Evolutionary conservation across 139 green algal species (phyloP).

Genomic region (Limnomonas spitsbergensis): DNA sequence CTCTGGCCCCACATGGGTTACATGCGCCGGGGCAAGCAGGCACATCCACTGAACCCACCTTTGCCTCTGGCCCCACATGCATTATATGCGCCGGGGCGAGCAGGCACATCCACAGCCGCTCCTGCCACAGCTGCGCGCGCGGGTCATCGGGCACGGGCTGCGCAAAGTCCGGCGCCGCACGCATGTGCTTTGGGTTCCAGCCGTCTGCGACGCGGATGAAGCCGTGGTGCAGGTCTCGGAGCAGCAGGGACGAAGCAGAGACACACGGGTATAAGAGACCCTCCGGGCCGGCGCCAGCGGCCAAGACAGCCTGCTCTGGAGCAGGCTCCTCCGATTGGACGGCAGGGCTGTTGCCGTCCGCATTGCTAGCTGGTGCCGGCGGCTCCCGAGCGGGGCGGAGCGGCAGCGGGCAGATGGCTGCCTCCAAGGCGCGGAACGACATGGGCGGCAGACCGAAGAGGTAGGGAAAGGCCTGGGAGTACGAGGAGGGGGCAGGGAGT

Average conservation of each 20-base stretch:
- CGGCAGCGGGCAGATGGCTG: constrained; percentile 44
- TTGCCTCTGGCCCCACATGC: not conserved
- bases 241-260: constrained; percentile 6
- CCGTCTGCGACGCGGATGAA: constrained; percentile 26
- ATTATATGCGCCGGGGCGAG: not conserved
- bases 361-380: not conserved
- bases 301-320: not conserved
- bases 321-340: not conserved
- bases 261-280: constrained; percentile 11
- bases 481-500: not conserved
- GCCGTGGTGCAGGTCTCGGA: constrained; percentile 22
- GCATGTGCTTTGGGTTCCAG: constrained; percentile 23
- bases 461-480: constrained; percentile 54
- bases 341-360: not conserved
- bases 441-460: constrained; percentile 69
- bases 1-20: too few relatives aligned
- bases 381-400: not conserved
- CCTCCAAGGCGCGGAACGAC: constrained; percentile 65
- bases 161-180: constrained; percentile 8
- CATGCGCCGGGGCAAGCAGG: too few relatives aligned
- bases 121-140: constrained; percentile 21
- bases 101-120: constrained; percentile 10
- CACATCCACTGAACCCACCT: too few relatives aligned
- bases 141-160: constrained; percentile 10
- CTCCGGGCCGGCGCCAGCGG: too few relatives aligned